Base-by-base conservation (phyloP, 2,329 filamentous ascomycete genomes). In the Leptosphaerulina australis region DNA sequence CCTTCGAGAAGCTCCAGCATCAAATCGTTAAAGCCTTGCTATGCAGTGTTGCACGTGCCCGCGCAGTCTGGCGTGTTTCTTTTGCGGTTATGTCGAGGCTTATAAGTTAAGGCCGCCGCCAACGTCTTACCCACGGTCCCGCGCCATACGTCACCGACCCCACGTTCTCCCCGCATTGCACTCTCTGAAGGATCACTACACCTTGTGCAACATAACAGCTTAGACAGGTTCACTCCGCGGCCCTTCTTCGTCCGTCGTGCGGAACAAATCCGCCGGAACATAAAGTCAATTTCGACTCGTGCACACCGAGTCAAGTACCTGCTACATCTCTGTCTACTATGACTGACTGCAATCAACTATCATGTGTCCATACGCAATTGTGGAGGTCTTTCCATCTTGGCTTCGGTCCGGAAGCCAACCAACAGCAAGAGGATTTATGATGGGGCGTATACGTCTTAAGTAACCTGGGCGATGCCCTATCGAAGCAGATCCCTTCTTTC, bases 101-200 rank as follows among this genome's bases (percentile, higher is more conserved):
- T 29, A 24, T n/a, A 24, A 17, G 34, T 8, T 26, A 9, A 28
- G 36, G 22, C 22, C 14, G n/a, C 29, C 29, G 11, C 5, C 6
- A n/a, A 22, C 41, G 36, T 28, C 14, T 41, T 10, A n/a, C 21
- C n/a, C 22, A 35, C 30, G 31, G 12, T 30, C 33, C 14, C 35
- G 45, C 35, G 26, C 31, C 43, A 28, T 31, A 31, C 38, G 37
- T 21, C 35, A 22, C 36, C 24, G 29, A 41, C 44, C 50, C 50
- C 50, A 44, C 50, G 40, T 21, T 30, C 38, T 35, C 18, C 17
- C 24, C n/a, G 3, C 12, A 18, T 41, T 51, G 31, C 48, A 33
- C 48, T 40, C 22, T n/a, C 17, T n/a, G 4, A 8, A 26, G 41
- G 5, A 35, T 28, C 21, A 43, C 36, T 34, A 34, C 21, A 28